Base-by-base conservation (phyloP, 164 flowering plant genomes). In the Annona cherimola region DNA sequence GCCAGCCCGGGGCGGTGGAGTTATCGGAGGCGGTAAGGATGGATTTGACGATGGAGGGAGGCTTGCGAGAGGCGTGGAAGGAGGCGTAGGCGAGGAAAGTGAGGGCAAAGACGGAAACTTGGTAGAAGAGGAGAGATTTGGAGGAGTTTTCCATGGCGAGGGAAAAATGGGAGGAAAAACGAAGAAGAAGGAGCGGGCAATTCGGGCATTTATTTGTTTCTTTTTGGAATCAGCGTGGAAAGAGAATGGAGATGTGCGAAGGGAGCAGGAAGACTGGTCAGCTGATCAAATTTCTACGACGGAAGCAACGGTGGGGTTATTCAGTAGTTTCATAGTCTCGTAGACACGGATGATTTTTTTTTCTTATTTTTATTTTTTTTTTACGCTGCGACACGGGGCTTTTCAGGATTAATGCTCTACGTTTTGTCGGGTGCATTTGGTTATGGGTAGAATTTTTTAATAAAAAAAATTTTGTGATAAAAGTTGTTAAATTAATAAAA, bases 1-100 rank as follows among this genome's bases (percentile, higher is more conserved):
- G 76, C 99, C 99, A 95, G 11, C 98, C 99, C 45, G 63, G 80
- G 50, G 19, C 19, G 7, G 69, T 54, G 67, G 62, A 4, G 39
- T 5, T 26, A 57, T 43, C 40, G 60, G 78, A 67, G 63, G 89
- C 82, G 4, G 84, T 81, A 4, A 95, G 84, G 26, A 90, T 87
- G 72, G 90, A 82, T 73, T 93, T 93, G 71, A 95, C 98, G 46
- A 95, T 95, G 82, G 90, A 86, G 2, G 96, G 94, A 41, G 99
- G 98, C 71, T 95, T 95, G 1, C 99, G 85, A 26, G 99, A 93
- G 64, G 98, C 97, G 69, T 95, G 99, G 74, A 95, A 91, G 11
- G 96, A 83, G 41, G 99, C 93, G 80, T 95, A 95, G 44, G 99
- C 90, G 16, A 76, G 40, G 84, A 95, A 95, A 19, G 99, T 95